Conservation (phyloP, 2,329 filamentous ascomycete species). For the Thielaviopsis populi region DNA sequence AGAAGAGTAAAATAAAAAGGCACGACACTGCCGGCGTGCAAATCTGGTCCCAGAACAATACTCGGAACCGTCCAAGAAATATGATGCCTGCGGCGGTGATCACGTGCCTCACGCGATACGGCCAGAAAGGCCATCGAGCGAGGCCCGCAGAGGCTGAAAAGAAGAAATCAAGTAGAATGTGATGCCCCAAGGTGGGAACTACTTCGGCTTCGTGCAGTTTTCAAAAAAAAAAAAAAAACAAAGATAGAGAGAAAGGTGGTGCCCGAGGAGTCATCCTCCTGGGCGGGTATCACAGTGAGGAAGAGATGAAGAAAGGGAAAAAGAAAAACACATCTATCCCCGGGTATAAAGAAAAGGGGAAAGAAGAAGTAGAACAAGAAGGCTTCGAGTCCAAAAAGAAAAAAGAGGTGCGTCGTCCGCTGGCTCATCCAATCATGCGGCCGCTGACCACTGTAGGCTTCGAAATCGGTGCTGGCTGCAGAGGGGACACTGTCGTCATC, state of each 20-base stretch:
- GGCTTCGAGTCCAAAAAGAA: neutral
- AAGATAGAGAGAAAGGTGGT: neutral
- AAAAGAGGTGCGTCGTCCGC: neutral
- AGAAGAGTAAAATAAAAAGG: neutral
- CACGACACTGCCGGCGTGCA: neutral
- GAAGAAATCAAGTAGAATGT: neutral
- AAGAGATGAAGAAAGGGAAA: slow-evolving; percentile 7
- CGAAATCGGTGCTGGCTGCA: slow-evolving; percentile 17
- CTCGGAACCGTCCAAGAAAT: no score
- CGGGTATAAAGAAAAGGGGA: slow-evolving; percentile 17
- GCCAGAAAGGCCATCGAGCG: neutral
- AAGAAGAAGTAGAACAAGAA: neutral
- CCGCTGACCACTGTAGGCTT: slow-evolving; percentile 39
- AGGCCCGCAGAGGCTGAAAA: neutral
- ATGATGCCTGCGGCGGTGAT: no score
- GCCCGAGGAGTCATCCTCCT: slow-evolving; percentile 8
- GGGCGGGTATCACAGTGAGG: slow-evolving; percentile 17
- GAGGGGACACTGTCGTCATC: neutral
- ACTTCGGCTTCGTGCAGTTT: neutral
- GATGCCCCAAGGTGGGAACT: no score
- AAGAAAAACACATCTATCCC: neutral
- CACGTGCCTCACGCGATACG: neutral
- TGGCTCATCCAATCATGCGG: slow-evolving; percentile 33
- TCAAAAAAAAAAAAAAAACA: slow-evolving; percentile 6
- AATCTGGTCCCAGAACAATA: no score